Evolutionary conservation across 441 rosid species (phyloP), one percentile per base, ranked within the genome.

Genomic region (Sinapis alba): DNA sequence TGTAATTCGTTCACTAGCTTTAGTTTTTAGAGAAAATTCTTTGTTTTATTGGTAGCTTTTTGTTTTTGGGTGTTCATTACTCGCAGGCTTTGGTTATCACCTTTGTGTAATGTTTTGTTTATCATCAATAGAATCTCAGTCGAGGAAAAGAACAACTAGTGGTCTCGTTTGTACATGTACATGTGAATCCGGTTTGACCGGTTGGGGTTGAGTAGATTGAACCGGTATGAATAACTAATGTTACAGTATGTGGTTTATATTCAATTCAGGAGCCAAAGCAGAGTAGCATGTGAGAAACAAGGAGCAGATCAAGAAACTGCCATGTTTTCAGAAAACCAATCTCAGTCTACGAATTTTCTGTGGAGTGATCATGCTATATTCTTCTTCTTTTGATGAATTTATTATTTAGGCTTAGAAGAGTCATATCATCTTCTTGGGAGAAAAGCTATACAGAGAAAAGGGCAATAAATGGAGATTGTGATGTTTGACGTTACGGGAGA

Each of bases 401-500:
- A 26, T 21, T 38, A 26, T 5, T 12, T 23, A 16, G 56, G 5
- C 18, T 41, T 13, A 13, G 47, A 15, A 15, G 19, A 32, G 56
- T 68, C 16, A 38, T 20, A 41, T 58, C 19, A 69, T 43, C 71
- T 62, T 36, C 30, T 70, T 63, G 74, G 71, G 60, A 24, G n/a
- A 70, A 76, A 76, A 1, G 1, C 0, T 41, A 12, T 57, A 58
- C 1, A 71, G 12, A 2, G 26, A 47, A 59, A n/a, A 77, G 26
- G 9, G 50, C 72, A 71, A 65, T 71, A 71, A 77, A 71, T 77
- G 61, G 23, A 71, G 80, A 71, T 61, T 45, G 74, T 45, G 75
- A 71, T 71, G 76, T 63, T 76, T 65, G 72, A 77, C 72, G 72
- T 59, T 56, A 77, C 76, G 50, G 72, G 68, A 59, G 45, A 77